Base-by-base conservation (phyloP, 2,329 filamentous ascomycete species). In the Pseudocercospora eumusae region DNA sequence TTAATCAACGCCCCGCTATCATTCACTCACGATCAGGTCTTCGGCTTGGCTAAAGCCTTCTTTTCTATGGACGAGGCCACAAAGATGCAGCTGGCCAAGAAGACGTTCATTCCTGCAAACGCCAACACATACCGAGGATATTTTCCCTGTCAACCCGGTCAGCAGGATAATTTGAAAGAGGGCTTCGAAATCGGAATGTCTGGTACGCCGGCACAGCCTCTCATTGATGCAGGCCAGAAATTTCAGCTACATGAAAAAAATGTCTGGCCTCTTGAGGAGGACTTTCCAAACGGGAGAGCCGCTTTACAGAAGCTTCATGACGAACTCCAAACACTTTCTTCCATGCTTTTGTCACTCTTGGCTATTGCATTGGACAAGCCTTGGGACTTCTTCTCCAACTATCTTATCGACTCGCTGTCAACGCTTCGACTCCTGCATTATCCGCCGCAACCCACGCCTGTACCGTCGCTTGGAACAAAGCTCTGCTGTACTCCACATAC, bases 91-190 rank as follows among this genome's bases (percentile, higher is more conserved):
- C 23, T 80, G 18, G 77, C 79, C 5, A 82, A 80, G 68, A 74
- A 73, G 60, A 77, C 75, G 1, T 81, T 81, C 65, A 65, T 71
- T 1, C 70, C 68, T 21, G 57, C 64, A 3, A 80, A 81, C 64
- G 49, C 59, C 7, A 81, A 81, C 63, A 81, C 79, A 18, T 81
- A 81, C 64, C 71, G 79, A 62, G 79, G 79, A 59, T 81, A 81
- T 64, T 81, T 81, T 54, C 79, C 79, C 5, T 71, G 74, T 0
- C 77, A 80, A 64, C 73, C 74, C 3, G 74, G 75, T 27, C 71
- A 77, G 27, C 62, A 68, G 5, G 75, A 78, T 50, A 81, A 81
- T 44, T 68, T 81, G 4, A 81, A 81, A 66, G 79, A 81, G 66
- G 79, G 79, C 0, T 81, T 81, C 62, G 79, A 81, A 59, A 73